A percentile compares a stretch with the other conserved stretches of the same genome.
These are phyloP conservation scores for Huiozyma naganishii DNA, from an alignment of 805 yeast species.

Conservation along the genomic window DNA sequence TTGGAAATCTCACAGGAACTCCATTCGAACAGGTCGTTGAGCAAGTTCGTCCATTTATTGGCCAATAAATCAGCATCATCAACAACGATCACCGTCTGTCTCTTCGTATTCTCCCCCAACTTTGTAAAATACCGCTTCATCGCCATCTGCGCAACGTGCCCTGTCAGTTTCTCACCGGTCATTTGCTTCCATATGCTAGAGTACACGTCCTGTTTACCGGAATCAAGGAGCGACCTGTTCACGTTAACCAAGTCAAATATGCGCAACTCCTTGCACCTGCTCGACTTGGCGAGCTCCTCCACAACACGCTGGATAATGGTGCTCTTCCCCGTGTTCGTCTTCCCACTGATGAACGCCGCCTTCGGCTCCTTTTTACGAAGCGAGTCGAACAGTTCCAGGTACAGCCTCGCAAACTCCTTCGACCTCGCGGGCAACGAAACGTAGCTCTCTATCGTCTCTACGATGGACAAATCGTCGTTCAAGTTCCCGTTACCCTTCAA, in stretches of 20 bases:
- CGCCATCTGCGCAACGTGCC: constrained; percentile 46
- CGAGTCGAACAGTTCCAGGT: constrained; percentile 56
- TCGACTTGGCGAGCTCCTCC: constrained; percentile 43
- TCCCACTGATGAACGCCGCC: constrained; percentile 83
- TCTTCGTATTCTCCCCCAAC: constrained; percentile 23
- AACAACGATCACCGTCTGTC: constrained; percentile 55
- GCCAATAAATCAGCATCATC: constrained; percentile 91
- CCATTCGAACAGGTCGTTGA: constrained; percentile 96
- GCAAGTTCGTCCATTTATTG: constrained; percentile 60
- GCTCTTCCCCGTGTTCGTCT: constrained; percentile 95
- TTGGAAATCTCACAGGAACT: constrained; percentile 72
- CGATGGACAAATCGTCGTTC: not conserved
- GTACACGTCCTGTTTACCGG: not conserved
- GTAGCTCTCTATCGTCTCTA: constrained; percentile 24
- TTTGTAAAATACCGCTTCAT: constrained; percentile 59
- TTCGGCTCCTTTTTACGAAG: constrained; percentile 64
- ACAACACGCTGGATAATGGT: constrained; percentile 82
- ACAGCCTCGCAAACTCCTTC: constrained; percentile 60
- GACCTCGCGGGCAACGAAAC: constrained; percentile 67
- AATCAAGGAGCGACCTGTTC: constrained; percentile 31
- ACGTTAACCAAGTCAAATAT: constrained; percentile 69
- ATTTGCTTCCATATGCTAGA: constrained; percentile 17
- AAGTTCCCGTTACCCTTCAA: constrained; percentile 8
- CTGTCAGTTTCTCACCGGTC: constrained; percentile 18
- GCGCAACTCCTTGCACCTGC: constrained; percentile 29